Conservation (phyloP, 2,329 filamentous ascomycete genomes). For the Fusarium cyanostomum region DNA sequence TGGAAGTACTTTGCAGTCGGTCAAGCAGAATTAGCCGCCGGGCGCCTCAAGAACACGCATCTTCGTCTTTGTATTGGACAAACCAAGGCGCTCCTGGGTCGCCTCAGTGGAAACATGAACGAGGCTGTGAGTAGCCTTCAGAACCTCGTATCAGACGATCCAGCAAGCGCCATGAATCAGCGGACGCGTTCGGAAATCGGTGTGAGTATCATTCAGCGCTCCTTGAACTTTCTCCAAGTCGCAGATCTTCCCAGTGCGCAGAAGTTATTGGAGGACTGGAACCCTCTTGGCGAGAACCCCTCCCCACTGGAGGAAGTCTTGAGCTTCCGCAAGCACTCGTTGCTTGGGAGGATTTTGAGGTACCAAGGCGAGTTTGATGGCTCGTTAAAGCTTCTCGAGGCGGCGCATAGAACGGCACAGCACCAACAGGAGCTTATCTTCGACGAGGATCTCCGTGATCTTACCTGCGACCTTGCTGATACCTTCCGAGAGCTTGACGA, state of each 20-base stretch:
- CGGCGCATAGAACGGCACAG: conserved; percentile 11
- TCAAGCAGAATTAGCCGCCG: conserved; percentile 27
- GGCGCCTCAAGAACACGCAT: conserved; percentile 30
- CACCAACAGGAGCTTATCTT: conserved; percentile 20
- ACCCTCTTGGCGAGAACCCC: conserved; percentile 17
- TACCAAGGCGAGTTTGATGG: conserved; percentile 26
- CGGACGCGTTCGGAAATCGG: conserved; percentile 31
- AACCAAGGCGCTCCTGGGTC: conserved; percentile 27
- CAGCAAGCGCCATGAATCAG: conserved; percentile 2
- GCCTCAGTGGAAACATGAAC: conserved; percentile 36
- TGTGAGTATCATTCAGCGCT: conserved; percentile 24
- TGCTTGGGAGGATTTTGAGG: conserved; percentile 34
- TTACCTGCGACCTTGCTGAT: conserved; percentile 37
- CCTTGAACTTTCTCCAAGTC: conserved; percentile 32
- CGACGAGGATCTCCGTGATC: conserved; percentile 34
- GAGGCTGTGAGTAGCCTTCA: conserved; percentile 25
- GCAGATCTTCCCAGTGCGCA: conserved; percentile 30
- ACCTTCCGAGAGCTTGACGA: conserved; percentile 33
- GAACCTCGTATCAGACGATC: conserved; percentile 12
- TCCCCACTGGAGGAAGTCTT: conserved; percentile 28
- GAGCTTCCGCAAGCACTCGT: conserved; percentile 28
- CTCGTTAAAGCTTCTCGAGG: conserved; percentile 19
- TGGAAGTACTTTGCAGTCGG: conserved; percentile 37
- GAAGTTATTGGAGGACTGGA: conserved; percentile 28
- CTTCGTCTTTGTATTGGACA: conserved; percentile 33